Evolutionary conservation across 2,329 filamentous ascomycete genomes (phyloP).

Genomic region (Tolypocladium amazonense): DNA sequence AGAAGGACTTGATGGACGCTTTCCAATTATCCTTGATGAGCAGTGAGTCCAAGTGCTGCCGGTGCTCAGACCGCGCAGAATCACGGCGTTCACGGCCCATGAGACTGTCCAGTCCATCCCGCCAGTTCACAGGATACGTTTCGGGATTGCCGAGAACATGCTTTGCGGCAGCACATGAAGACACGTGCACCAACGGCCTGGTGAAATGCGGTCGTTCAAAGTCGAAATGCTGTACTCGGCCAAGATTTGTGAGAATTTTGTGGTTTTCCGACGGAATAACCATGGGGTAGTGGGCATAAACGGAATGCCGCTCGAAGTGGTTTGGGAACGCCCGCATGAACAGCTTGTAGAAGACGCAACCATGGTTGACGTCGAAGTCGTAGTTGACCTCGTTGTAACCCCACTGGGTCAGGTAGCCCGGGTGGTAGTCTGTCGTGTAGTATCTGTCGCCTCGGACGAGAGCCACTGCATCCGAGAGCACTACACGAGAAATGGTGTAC

Average conservation of each 20-base stretch:
- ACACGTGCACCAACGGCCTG: slow-evolving; percentile 42
- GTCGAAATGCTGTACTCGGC: slow-evolving; percentile 57
- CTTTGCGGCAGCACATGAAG: slow-evolving; percentile 50
- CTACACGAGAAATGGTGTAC: slow-evolving; percentile 66
- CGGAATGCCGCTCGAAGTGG: slow-evolving; percentile 66
- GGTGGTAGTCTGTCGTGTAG: slow-evolving; percentile 69
- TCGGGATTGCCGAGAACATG: slow-evolving; percentile 49
- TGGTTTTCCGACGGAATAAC: slow-evolving; percentile 60
- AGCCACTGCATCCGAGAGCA: slow-evolving; percentile 69
- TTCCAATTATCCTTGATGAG: slow-evolving; percentile 54
- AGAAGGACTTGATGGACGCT: slow-evolving; percentile 54
- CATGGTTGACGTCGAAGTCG: slow-evolving; percentile 65
- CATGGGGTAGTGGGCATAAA: slow-evolving; percentile 75
- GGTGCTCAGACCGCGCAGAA: slow-evolving; percentile 35
- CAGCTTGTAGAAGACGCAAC: slow-evolving; percentile 77
- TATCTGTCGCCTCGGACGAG: slow-evolving; percentile 69
- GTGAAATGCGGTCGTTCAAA: slow-evolving; percentile 50
- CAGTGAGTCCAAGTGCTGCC: slow-evolving; percentile 42
- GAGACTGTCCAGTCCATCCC: slow-evolving; percentile 50
- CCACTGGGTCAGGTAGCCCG: slow-evolving; percentile 72
- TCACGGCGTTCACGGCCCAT: slow-evolving; percentile 41
- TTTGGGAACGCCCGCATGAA: slow-evolving; percentile 70
- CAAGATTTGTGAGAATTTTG: slow-evolving; percentile 57
- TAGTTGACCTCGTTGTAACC: slow-evolving; percentile 66
- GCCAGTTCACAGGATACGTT: slow-evolving; percentile 57